Percentiles rank a stretch among this genome's conserved stretches.
These are phyloP conservation scores for Ceratobasidium sp. DNA, from an alignment of 1,284 basidiomycete species.

Conservation along the genomic window DNA sequence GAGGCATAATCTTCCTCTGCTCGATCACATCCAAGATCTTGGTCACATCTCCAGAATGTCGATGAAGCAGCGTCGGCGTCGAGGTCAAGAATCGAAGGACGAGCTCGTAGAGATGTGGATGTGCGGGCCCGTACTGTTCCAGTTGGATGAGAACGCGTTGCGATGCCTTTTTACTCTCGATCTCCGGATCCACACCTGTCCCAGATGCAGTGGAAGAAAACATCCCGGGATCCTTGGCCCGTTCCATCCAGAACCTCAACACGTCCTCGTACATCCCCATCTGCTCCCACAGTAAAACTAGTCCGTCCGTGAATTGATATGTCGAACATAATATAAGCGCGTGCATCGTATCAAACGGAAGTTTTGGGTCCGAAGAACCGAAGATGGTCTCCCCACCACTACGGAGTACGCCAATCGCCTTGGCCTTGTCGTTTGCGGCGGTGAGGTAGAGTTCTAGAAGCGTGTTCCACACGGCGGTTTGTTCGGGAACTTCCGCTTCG, in stretches of 20 bases:
- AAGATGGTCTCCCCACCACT: conserved; percentile 40
- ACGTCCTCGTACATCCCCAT: conserved; percentile 98
- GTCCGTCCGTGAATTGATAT: conserved; percentile 81
- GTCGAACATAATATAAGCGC: conserved; percentile 94
- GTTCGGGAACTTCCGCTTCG: conserved; percentile 61
- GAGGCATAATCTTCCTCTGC: conserved; percentile 83
- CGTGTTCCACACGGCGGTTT: conserved; percentile 95
- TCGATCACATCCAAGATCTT: conserved; percentile 83
- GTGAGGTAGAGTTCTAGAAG: conserved; percentile 91
- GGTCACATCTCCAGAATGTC: conserved; percentile 79
- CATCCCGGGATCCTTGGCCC: conserved; percentile 1
- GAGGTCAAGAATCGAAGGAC: conserved; percentile 93
- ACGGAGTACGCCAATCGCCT: conserved; percentile 69
- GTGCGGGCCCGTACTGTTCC: conserved; percentile 76
- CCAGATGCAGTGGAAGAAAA: background rate
- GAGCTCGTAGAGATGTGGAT: conserved; percentile 85
- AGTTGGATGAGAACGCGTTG: conserved; percentile 80
- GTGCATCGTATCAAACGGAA: conserved; percentile 92
- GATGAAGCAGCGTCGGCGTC: conserved; percentile 73
- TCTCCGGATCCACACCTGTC: conserved; percentile 52
- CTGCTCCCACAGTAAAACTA: conserved; percentile 92
- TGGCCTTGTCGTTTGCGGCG: conserved; percentile 53
- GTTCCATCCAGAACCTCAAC: conserved; percentile 89
- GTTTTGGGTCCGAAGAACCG: conserved; percentile 59
- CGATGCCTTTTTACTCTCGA: conserved; percentile 64